Evolutionary conservation across 2,329 filamentous ascomycete genomes (phyloP).

Genomic region (Lachnellula willkommii): DNA sequence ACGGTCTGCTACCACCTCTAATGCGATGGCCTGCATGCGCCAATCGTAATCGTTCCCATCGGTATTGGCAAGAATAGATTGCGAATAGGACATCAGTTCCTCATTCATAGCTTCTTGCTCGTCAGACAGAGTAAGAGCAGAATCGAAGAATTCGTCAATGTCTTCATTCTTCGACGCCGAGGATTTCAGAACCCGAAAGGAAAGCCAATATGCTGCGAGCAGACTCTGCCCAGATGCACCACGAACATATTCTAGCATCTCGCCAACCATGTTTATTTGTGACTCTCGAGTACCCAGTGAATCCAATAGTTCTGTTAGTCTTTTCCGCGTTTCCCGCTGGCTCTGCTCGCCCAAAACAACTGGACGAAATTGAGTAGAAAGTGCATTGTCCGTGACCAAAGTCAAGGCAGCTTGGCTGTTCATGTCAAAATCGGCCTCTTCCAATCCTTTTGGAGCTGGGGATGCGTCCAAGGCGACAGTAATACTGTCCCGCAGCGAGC

Average conservation of each 20-base stretch:
- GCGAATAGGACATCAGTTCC: slow-evolving; percentile 59
- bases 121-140: slow-evolving; percentile 37
- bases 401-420: slow-evolving; percentile 28
- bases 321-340: slow-evolving; percentile 55
- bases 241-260: slow-evolving; percentile 60
- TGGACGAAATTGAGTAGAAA: slow-evolving; percentile 46
- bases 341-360: slow-evolving; percentile 60
- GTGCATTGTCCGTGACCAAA: slow-evolving; percentile 19
- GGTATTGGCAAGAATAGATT: slow-evolving; percentile 52
- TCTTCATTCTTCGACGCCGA: slow-evolving; percentile 46
- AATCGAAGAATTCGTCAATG: slow-evolving; percentile 62
- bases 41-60: slow-evolving; percentile 53
- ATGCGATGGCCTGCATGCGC: slow-evolving; percentile 69
- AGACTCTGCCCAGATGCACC: slow-evolving; percentile 53
- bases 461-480: slow-evolving; percentile 31
- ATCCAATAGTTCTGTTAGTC: slow-evolving; percentile 53
- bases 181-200: slow-evolving; percentile 64
- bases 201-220: slow-evolving; percentile 74
- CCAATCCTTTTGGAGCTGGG: slow-evolving; percentile 9
- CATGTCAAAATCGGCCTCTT: slow-evolving; percentile 27
- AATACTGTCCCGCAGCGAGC: slow-evolving; percentile 70
- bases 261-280: slow-evolving; percentile 55
- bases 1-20: slow-evolving; percentile 75
- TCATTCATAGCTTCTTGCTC: slow-evolving; percentile 46
- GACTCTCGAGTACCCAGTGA: slow-evolving; percentile 53